Evolutionary conservation across 139 green algal genomes (phyloP), one percentile per base, ranked within the genome.

Genomic region (Medakamo hakoo): DNA sequence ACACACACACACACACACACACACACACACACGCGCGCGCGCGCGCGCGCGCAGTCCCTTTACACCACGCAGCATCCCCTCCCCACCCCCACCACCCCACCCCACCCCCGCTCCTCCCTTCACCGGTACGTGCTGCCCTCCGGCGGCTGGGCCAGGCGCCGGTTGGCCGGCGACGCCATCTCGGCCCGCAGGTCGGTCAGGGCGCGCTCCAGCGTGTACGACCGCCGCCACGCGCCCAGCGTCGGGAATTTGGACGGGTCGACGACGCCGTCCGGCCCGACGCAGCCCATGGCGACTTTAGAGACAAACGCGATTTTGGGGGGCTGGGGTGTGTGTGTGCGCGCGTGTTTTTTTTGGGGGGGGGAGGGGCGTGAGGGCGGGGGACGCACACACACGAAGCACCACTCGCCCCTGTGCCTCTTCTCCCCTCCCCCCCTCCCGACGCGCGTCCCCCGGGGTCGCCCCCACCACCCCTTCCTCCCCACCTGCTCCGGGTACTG

Each of bases 81-180:
- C n/a, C n/a, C n/a, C n/a, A n/a, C n/a, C n/a, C n/a, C n/a, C n/a
- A n/a, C n/a, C n/a, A n/a, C 40, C 40, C 40, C 40, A 9, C 40
- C 40, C 40, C 40, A 9, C 40, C 40, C 40, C 40, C 40, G 9
- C 9, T 16, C 40, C 40, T 21, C 40, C 40, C 40, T 21, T 52
- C 57, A 49, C 62, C 4, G 56, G 25, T 78, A 78, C 2, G 23
- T 71, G 5, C 59, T 30, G 56, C 83, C 84, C 72, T 98, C 92
- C 4, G 87, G 78, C 29, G 92, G 92, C 72, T 98, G 92, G 4
- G 78, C 75, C 58, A 95, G 69, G 72, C 90, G 94, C 30, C 85
- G 78, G 72, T 95, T 95, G 30, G 78, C 56, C 30, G 78, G 68
- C 3, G 71, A 63, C 9, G 77, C 75, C 92, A 99, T 98, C 29